Evolutionary conservation across 441 rosid species (phyloP), one percentile per base, ranked within the genome.

Genomic region (Brassica balearica): DNA sequence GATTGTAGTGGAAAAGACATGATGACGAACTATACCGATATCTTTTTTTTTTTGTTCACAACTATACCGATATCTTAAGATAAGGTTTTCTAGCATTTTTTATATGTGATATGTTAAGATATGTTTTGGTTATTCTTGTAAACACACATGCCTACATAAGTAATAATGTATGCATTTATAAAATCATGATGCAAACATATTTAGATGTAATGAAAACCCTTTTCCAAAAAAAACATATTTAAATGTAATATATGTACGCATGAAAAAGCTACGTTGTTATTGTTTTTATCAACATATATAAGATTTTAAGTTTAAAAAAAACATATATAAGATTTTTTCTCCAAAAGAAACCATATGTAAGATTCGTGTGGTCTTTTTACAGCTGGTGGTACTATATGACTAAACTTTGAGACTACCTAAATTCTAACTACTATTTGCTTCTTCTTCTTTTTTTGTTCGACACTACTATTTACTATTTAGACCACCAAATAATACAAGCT

Each of bases 1-100:
- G 75, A 74, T 74, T 79, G 66, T 68, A 25, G 75, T 63, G 71
- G 75, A 68, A 63, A 27, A 73, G 67, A 79, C 71, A 79, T 79
- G 78, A 73, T 79, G 78, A 73, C 82, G 36, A 73, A 73, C n/a
- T 14, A 48, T 66, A 34, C 56, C 62, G 5, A 62, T 20, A 59
- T 68, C 23, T 67, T 19, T 19, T 19, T 19, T 15, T 19, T 19
- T 19, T 19, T 19, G 19, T 19, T 19, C 19, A 19, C 19, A 73
- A 73, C n/a, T 14, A 48, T 66, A 34, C 56, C 62, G 5, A 62
- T 20, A 59, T 68, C 23, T 19, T 19, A 19, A 34, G 69, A 60
- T 68, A 73, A 60, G 3, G 3, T 6, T 53, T 8, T 51, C 8
- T 56, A 8, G 56, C 14, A 20, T 48, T 38, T 32, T 59, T 38